Base-by-base conservation (phyloP, 2,329 filamentous ascomycete genomes). In the Pestalotiopsis sp. region DNA sequence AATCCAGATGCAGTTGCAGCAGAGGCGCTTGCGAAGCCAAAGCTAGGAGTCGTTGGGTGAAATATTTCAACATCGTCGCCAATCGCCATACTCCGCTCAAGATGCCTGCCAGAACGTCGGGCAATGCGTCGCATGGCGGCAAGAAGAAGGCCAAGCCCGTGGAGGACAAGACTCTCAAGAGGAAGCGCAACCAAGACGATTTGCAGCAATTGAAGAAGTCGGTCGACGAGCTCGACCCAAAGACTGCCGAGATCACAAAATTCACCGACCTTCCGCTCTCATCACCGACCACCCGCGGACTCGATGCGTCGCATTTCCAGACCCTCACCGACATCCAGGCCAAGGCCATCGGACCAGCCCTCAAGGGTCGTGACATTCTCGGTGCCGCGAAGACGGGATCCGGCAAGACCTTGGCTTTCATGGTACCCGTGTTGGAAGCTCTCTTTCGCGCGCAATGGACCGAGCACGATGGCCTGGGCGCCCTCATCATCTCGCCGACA, bases 371-470 rank as follows among this genome's bases (percentile, higher is more conserved):
- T 69, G 96, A 99, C 79, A 93, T 99, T 56, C 90, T 99, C 56
- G 96, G 95, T 57, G 96, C 96, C 4, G 96, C 96, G 56, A 98
- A 97, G 82, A 98, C 95, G 0, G 95, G 95, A 65, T 97, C 93
- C 78, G 95, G 95, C 77, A 98, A 98, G 84, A 98, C 95, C 0
- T 86, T 99, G 27, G 93, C 96, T 0, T 99, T 99, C 79, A 83
- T 99, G 7, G 84, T 98, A 2, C 96, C 96, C 1, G 91, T 98
- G 0, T 87, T 99, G 64, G 96, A 99, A 81, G 97, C 95, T 75
- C 87, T 99, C 2, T 96, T 97, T 80, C 91, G 94, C 65, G 89
- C 91, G 68, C 93, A 91, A 86, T 98, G 95, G 91, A 93, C 96
- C 17, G 93, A 97, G 75, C 87, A 91, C 74, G 96, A 99, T 81